These are phyloP conservation scores for Chaetomiaceae sp. DNA, from an alignment of 2,329 filamentous ascomycete species.

Conservation along the genomic window DNA sequence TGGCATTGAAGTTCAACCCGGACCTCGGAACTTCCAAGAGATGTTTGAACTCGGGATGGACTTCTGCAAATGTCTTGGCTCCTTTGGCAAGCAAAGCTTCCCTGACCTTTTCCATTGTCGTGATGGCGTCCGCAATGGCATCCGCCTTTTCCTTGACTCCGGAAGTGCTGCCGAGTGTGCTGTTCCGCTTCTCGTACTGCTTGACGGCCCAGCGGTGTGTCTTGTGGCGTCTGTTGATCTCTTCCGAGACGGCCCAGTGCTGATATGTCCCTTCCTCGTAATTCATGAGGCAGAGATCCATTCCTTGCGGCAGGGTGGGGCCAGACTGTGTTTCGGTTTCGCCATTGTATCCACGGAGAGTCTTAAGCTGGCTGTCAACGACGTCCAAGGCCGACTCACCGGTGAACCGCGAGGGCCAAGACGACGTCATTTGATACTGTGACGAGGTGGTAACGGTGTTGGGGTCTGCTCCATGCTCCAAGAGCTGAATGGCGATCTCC, in stretches of 20 bases:
- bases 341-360: slow-evolving; percentile 44
- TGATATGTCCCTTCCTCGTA: slow-evolving; percentile 56
- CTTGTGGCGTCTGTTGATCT: slow-evolving; percentile 34
- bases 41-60: slow-evolving; percentile 53
- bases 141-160: slow-evolving; percentile 49
- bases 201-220: slow-evolving; percentile 32
- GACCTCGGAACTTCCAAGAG: neutral
- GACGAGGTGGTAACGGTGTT: slow-evolving; percentile 51
- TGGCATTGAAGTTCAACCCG: neutral
- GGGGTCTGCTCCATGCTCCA: slow-evolving; percentile 61
- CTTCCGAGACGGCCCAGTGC: slow-evolving; percentile 47
- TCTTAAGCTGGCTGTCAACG: slow-evolving; percentile 48
- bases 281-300: slow-evolving; percentile 50
- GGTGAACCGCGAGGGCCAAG: slow-evolving; percentile 32
- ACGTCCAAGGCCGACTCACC: slow-evolving; percentile 57
- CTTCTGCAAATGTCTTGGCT: slow-evolving; percentile 62
- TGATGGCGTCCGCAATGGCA: slow-evolving; percentile 48
- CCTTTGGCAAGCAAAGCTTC: slow-evolving; percentile 49
- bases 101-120: slow-evolving; percentile 53
- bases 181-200: slow-evolving; percentile 34
- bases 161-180: slow-evolving; percentile 29
- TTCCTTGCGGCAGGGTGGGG: slow-evolving; percentile 31
- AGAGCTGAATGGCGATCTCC: slow-evolving; percentile 51
- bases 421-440: slow-evolving; percentile 33
- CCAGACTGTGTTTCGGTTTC: slow-evolving; percentile 29